These are phyloP conservation scores for Malus fusca DNA, from an alignment of 306 rosid genomes.

Conservation along the genomic window DNA sequence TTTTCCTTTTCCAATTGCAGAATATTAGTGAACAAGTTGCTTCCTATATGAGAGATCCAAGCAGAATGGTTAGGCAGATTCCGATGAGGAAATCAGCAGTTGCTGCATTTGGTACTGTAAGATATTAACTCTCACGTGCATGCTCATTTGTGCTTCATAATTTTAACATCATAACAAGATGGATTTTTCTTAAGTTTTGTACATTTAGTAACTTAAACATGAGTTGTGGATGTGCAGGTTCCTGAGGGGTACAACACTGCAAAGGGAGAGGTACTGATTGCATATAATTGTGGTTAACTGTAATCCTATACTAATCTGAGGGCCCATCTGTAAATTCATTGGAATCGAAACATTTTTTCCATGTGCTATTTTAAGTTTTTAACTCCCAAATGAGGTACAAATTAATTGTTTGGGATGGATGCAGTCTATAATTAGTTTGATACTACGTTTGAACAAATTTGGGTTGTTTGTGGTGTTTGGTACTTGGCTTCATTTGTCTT, in stretches of 20 bases:
- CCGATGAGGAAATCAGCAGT: constrained; percentile 53
- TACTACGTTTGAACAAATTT: background rate
- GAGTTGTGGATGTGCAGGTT: no score
- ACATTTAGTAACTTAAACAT: no score
- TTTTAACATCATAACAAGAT: no score
- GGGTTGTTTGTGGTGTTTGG: background rate
- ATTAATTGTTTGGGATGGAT: no score
- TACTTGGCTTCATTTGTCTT: background rate
- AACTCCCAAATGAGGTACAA: background rate
- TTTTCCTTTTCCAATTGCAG: constrained; percentile 29
- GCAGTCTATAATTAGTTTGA: no score
- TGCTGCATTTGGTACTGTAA: constrained; percentile 37
- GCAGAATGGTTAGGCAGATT: constrained; percentile 86
- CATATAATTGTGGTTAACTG: constrained; percentile 2
- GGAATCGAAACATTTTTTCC: background rate
- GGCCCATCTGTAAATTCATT: background rate
- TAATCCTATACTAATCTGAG: background rate
- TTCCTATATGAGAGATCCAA: constrained; percentile 86
- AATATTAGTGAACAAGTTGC: constrained; percentile 78
- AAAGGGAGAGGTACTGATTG: constrained; percentile 25
- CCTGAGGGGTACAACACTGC: no score
- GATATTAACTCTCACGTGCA: no score
- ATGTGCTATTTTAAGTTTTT: no score
- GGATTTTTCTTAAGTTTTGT: no score
- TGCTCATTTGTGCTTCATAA: no score